phyloP scores from a whole-genome alignment of 768 basidiomycete species.

The Hortiboletus flavorubellus region DNA sequence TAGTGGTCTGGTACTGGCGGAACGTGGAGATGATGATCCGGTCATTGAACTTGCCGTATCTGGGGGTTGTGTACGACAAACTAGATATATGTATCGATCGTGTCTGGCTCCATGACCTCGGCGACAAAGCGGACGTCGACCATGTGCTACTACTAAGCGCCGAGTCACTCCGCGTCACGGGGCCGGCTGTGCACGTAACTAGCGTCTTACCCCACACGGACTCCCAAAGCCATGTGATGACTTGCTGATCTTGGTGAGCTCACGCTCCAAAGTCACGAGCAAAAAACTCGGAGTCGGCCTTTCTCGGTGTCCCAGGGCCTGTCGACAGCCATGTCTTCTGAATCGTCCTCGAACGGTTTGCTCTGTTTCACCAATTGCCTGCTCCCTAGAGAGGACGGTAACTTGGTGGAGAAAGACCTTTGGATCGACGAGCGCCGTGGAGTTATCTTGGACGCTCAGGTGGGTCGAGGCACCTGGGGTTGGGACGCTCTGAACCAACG shows the following conservation, averaged over 20 bases:
- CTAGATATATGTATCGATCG: not conserved
- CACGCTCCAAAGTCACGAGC: not conserved
- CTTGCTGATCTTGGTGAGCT: constrained; percentile 1
- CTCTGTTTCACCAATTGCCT: constrained; percentile 88
- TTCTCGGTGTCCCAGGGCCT: constrained; percentile 5
- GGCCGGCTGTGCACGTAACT: no score
- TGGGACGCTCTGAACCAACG: not conserved
- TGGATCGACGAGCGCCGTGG: constrained; percentile 80
- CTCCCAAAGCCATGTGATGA: constrained; percentile 9
- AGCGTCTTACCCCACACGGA: not conserved
- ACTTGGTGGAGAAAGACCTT: constrained; percentile 66
- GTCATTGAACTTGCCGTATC: not conserved
- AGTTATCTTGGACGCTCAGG: constrained; percentile 73
- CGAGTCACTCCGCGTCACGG: no score
- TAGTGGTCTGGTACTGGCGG: not conserved
- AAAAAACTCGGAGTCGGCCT: not conserved
- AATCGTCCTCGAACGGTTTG: constrained; percentile 49
- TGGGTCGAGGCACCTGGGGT: constrained; percentile 20
- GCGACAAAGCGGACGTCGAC: constrained; percentile 2
- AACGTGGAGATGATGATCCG: not conserved
- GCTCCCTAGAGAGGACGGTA: constrained; percentile 77
- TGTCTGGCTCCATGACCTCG: not conserved
- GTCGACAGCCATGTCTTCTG: constrained; percentile 20
- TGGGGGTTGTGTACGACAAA: not conserved
- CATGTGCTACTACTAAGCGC: constrained; percentile 3